A percentile compares a stretch with the other conserved stretches of the same genome.
These are phyloP conservation scores for Clathrus columnatus DNA, from an alignment of 768 basidiomycete species.

Conservation along the genomic window DNA sequence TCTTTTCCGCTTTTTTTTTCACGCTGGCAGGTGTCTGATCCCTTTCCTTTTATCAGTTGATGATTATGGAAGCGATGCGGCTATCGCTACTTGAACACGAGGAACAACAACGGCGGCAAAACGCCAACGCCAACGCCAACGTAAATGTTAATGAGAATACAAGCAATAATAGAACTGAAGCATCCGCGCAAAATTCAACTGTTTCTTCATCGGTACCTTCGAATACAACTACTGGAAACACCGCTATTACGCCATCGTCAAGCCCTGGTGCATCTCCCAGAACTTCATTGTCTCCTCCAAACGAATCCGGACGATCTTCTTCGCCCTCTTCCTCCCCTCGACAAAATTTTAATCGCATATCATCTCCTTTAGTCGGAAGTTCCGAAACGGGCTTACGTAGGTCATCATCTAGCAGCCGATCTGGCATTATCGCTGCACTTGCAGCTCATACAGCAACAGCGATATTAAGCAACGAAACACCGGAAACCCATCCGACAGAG, in stretches of 20 bases:
- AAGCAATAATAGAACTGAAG: not conserved
- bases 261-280: not conserved
- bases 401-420: not conserved
- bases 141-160: constrained; percentile 23
- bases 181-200: not conserved
- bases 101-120: constrained; percentile 61
- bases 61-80: constrained; percentile 99
- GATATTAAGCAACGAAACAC: not conserved
- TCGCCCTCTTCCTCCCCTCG: not conserved
- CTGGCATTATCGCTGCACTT: not conserved
- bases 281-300: not conserved
- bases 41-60: constrained; percentile 46
- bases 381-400: not conserved
- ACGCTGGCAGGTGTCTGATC: constrained; percentile 12
- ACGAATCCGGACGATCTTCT: not conserved
- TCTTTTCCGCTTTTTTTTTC: constrained; percentile 7
- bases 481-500: not conserved
- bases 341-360: not conserved
- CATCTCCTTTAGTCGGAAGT: not conserved
- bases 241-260: not conserved
- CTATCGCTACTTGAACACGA: constrained; percentile 91
- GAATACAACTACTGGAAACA: not conserved
- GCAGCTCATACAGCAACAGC: constrained; percentile 7
- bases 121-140: constrained; percentile 18
- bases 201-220: not conserved